Conservation (phyloP, 2,329 filamentous ascomycete genomes). For the Anthostomella pinea region DNA sequence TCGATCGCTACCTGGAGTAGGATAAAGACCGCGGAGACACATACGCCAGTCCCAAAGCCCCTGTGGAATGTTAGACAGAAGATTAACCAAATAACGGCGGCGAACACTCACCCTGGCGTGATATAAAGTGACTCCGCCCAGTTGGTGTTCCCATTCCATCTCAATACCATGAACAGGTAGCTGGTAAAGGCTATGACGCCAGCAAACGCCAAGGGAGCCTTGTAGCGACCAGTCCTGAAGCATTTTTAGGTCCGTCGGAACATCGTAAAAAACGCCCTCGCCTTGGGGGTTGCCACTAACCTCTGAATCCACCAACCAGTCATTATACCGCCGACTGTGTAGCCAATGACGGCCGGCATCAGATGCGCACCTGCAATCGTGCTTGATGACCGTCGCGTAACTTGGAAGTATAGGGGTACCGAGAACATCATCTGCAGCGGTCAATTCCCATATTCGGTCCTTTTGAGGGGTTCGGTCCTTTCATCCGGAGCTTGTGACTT, state of each 20-base stretch:
- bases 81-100: neutral
- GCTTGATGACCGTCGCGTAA: constrained; percentile 55
- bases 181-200: constrained; percentile 43
- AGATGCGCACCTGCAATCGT: constrained; percentile 59
- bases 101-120: constrained; percentile 42
- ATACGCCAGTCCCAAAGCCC: constrained; percentile 47
- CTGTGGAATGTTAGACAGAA: constrained; percentile 26
- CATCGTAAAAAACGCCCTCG: neutral
- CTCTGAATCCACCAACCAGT: constrained; percentile 55
- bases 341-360: constrained; percentile 65
- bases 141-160: constrained; percentile 59
- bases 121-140: constrained; percentile 58
- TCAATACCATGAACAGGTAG: constrained; percentile 51
- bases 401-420: constrained; percentile 68
- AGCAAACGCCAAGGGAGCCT: constrained; percentile 51
- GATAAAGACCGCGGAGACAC: constrained; percentile 40
- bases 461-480: too few species aligned
- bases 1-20: constrained; percentile 45
- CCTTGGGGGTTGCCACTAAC: constrained; percentile 18
- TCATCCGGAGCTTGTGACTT: too few species aligned
- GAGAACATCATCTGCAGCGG: constrained; percentile 55
- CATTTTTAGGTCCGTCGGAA: neutral
- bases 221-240: constrained; percentile 57
- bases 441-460: neutral
- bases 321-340: constrained; percentile 60